Percentiles rank a stretch among this genome's conserved stretches.
These are phyloP conservation scores for Leonotis leonurus DNA, from an alignment of 257 asterid species.

Conservation along the genomic window DNA sequence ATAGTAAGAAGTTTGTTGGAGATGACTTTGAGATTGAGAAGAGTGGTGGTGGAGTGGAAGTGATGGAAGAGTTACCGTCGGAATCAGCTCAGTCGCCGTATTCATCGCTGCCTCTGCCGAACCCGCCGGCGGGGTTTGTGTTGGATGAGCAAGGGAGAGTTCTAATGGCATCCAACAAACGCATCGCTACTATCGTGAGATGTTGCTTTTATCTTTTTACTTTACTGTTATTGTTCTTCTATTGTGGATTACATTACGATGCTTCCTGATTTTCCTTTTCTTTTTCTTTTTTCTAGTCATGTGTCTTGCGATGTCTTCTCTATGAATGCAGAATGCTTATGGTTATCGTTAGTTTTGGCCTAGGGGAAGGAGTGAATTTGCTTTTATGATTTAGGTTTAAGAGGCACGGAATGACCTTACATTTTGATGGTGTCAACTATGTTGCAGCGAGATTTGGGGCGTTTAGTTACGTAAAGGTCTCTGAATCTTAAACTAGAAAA, in stretches of 20 bases:
- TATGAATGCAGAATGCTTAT: neutral
- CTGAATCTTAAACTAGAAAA: neutral
- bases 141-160: slow-evolving; percentile 82
- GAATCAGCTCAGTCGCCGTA: slow-evolving; percentile 27
- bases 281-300: neutral
- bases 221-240: neutral
- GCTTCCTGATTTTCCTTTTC: too few relatives aligned
- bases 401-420: neutral
- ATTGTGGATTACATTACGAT: neutral
- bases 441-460: slow-evolving; percentile 1
- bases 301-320: neutral
- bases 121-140: slow-evolving; percentile 95
- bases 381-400: neutral
- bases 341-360: neutral
- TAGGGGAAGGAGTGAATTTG: neutral
- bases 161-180: slow-evolving; percentile 75
- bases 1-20: slow-evolving; percentile 14
- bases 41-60: slow-evolving; percentile 33
- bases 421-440: neutral
- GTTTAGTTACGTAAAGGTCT: neutral
- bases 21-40: slow-evolving; percentile 45
- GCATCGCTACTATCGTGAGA: slow-evolving; percentile 74
- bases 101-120: slow-evolving; percentile 66
- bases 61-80: slow-evolving; percentile 32
- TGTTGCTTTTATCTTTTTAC: neutral